phyloP scores from a whole-genome alignment of 73 alveolate genomes.

The Stentor roeselii region DNA sequence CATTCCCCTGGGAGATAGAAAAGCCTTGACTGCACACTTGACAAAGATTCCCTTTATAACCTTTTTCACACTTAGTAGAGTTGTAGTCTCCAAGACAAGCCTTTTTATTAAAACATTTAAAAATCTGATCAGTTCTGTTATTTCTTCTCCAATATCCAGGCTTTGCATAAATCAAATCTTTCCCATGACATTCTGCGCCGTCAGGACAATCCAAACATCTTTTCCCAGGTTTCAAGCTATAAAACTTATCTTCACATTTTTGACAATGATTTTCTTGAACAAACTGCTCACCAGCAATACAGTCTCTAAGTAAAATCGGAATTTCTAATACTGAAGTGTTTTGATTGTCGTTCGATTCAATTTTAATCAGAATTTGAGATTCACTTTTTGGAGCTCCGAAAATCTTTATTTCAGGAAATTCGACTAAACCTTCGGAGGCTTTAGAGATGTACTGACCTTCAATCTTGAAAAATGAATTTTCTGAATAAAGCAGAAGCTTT shows the following conservation, averaged over 20 bases:
- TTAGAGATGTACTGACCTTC: background rate
- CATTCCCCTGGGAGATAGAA: constrained; percentile 1
- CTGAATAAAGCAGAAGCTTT: background rate
- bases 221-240: constrained; percentile 22
- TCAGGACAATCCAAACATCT: constrained; percentile 42
- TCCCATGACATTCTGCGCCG: constrained; percentile 43
- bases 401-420: background rate
- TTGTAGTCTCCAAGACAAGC: constrained; percentile 41
- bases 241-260: constrained; percentile 41
- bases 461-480: background rate
- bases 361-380: background rate
- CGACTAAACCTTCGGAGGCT: background rate
- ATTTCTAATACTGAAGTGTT: background rate
- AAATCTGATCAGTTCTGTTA: constrained; percentile 14
- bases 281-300: constrained; percentile 46
- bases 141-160: constrained; percentile 52
- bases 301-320: constrained; percentile 25
- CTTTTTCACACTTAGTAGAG: background rate
- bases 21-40: constrained; percentile 38
- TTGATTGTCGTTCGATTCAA: background rate
- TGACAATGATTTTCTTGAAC: constrained; percentile 34
- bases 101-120: constrained; percentile 34
- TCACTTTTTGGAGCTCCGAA: background rate
- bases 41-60: constrained; percentile 30
- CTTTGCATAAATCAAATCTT: constrained; percentile 24